Evolutionary conservation across 345 rosid genomes (phyloP).

Genomic region (Combretum micranthum): DNA sequence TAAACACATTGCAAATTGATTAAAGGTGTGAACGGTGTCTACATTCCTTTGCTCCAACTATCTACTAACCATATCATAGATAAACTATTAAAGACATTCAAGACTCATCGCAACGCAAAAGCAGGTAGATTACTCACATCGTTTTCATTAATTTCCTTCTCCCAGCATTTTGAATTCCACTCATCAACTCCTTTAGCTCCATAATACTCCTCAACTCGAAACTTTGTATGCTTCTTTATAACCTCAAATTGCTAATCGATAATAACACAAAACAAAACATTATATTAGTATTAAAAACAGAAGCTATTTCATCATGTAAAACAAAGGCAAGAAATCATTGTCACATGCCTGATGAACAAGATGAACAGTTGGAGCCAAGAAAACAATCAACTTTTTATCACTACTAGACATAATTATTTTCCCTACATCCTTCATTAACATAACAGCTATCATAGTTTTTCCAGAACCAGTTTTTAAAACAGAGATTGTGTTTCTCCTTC

Average conservation of each 20-base stretch:
- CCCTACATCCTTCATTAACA: conserved; percentile 47
- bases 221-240: conserved; percentile 29
- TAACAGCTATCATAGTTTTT: conserved; percentile 57
- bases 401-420: conserved; percentile 26
- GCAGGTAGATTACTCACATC: conserved; percentile 42
- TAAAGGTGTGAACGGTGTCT: too few relatives aligned
- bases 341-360: conserved; percentile 64
- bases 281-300: not conserved
- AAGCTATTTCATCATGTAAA: too few relatives aligned
- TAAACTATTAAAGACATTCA: too few relatives aligned
- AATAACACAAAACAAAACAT: conserved; percentile 5
- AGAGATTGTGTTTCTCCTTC: conserved; percentile 65
- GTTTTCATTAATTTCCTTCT: conserved; percentile 50
- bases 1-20: not conserved
- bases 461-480: conserved; percentile 65
- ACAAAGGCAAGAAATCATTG: not conserved
- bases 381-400: conserved; percentile 43
- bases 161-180: conserved; percentile 57
- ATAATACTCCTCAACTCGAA: conserved; percentile 58
- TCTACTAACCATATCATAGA: too few relatives aligned
- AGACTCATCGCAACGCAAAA: not conserved
- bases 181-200: conserved; percentile 76
- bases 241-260: conserved; percentile 63
- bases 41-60: too few relatives aligned
- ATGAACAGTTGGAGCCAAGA: conserved; percentile 77